Evolutionary conservation across 1,284 basidiomycete genomes (phyloP), one percentile per base, ranked within the genome.

Genomic region (Chondrostereum purpureum): DNA sequence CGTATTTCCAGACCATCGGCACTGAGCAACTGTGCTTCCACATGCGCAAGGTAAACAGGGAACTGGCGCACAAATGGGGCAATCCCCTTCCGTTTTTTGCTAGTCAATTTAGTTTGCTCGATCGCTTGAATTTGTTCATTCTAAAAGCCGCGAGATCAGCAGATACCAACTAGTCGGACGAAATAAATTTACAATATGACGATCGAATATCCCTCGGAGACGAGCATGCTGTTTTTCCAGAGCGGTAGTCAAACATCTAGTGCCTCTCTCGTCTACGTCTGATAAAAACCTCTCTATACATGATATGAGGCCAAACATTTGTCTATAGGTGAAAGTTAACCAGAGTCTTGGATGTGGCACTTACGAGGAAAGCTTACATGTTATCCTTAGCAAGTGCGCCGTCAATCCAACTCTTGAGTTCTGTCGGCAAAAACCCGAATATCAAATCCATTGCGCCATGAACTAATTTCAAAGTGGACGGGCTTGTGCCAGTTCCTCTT

Each of bases 21-120:
- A 17, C 82, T 84, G 42, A 84, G 69, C n/a, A 99, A 75, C 59
- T 98, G 95, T 22, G 68, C 73, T 63, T 99, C 95, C 22, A 97
- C 76, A 4, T 86, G 81, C 16, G 79, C 73, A 46, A 95, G 82
- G 59, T 96, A 97, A 1, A 82, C 73, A 0, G 95, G 92, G 71
- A 99, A 97, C 60, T 91, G 82, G 53, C 87, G 87, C 56, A 98
- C 83, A 60, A 98, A 98, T 42, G 87, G 87, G n/a, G 84, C 87
- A 13, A 97, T 89, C 2, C 95, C 95, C 52, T 82, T 85, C 18
- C 94, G 83, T 61, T 95, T 96, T 73, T 91, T 95, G 62, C 83
- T 87, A 4, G 87, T 89, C 40, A 94, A 65, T 62, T 93, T 94
- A 2, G 92, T 95, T 53, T 87, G 82, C 58, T 95, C 93, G 42